These are phyloP conservation scores for Dothistroma pini DNA, from an alignment of 2,329 filamentous ascomycete genomes.

Conservation along the genomic window DNA sequence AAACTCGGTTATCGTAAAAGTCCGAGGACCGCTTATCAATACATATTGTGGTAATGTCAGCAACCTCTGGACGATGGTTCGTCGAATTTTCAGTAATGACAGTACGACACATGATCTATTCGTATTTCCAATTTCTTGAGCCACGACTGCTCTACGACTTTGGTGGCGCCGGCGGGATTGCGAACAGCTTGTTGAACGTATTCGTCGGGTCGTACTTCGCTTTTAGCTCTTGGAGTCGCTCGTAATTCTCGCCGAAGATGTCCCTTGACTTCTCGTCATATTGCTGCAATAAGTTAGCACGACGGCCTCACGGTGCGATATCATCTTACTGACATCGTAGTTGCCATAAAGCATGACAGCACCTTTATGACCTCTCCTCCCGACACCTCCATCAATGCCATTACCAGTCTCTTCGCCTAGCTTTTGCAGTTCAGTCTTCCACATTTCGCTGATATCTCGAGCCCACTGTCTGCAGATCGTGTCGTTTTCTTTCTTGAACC, in stretches of 20 bases:
- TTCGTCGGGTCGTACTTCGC: slow-evolving; percentile 46
- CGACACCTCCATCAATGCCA: slow-evolving; percentile 25
- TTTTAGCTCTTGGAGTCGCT: slow-evolving; percentile 43
- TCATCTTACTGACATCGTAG: slow-evolving; percentile 25
- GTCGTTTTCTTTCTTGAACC: slow-evolving; percentile 29
- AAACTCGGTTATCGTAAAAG: neutral
- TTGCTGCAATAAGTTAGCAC: slow-evolving; percentile 23
- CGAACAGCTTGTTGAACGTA: slow-evolving; percentile 43
- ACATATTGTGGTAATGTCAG: neutral
- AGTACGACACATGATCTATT: no score
- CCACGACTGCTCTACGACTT: slow-evolving; percentile 3
- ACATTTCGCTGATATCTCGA: slow-evolving; percentile 25
- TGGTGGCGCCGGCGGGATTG: slow-evolving; percentile 18
- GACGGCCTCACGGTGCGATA: neutral
- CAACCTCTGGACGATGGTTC: neutral
- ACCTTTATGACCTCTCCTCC: slow-evolving; percentile 26
- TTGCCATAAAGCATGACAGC: slow-evolving; percentile 31
- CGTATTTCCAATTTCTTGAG: no score
- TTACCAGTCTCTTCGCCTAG: slow-evolving; percentile 21
- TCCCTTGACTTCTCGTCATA: slow-evolving; percentile 33
- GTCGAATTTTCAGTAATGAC: no score
- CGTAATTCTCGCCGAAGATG: slow-evolving; percentile 46
- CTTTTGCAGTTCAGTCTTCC: slow-evolving; percentile 26
- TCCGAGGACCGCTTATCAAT: no score
- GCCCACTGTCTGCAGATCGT: slow-evolving; percentile 28